Evolutionary conservation across 371 early-diverging fungal genomes (phyloP).

Genomic region (Rhizopus sp.): DNA sequence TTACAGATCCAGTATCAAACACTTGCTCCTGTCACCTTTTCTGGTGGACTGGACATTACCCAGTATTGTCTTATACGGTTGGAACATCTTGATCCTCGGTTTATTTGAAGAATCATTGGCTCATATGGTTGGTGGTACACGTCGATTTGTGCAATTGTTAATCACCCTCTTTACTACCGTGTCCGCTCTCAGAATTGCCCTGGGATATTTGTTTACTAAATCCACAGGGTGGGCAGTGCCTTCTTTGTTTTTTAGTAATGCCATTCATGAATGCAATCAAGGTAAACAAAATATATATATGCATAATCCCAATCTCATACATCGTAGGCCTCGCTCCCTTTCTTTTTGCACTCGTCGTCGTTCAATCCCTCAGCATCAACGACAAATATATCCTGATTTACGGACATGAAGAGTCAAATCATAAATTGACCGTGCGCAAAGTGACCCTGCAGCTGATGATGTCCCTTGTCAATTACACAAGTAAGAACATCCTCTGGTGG

Average conservation of each 20-base stretch:
- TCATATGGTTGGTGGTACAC: constrained; percentile 51
- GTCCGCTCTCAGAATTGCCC: constrained; percentile 36
- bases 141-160: constrained; percentile 39
- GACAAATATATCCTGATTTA: constrained; percentile 54
- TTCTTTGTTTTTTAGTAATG: constrained; percentile 58
- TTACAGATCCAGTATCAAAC: constrained; percentile 38
- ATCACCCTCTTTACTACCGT: constrained; percentile 29
- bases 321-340: constrained; percentile 58
- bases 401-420: constrained; percentile 34
- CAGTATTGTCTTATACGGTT: constrained; percentile 33
- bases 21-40: constrained; percentile 49
- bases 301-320: not conserved
- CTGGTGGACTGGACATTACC: constrained; percentile 40
- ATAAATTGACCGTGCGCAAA: constrained; percentile 48
- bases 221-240: constrained; percentile 62
- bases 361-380: constrained; percentile 59
- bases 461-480: constrained; percentile 54
- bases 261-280: constrained; percentile 63
- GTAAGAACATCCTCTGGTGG: constrained; percentile 68
- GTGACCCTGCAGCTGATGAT: constrained; percentile 51
- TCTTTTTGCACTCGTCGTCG: constrained; percentile 55
- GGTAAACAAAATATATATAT: no score
- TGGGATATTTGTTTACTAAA: constrained; percentile 59
- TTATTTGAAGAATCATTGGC: constrained; percentile 53
- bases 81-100: constrained; percentile 53